phyloP scores from a whole-genome alignment of 1,284 basidiomycete species.

The Takashimella tepidaria region DNA sequence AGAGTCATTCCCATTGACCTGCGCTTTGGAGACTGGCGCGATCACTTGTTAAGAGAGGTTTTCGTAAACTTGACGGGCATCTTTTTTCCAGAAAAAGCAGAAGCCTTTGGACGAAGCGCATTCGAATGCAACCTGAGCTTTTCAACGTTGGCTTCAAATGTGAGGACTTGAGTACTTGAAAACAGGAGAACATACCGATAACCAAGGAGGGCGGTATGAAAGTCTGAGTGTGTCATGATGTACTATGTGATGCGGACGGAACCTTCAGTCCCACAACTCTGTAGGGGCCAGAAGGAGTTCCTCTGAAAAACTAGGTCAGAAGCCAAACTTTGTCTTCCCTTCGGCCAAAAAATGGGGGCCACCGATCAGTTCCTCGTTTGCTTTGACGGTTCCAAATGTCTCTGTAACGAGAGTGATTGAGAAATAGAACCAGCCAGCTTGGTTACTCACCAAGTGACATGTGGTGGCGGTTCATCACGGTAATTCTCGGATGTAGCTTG shows the following conservation, averaged over 20 bases:
- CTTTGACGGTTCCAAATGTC: conserved; percentile 12
- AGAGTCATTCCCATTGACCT: not conserved
- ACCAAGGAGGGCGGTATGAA: not conserved
- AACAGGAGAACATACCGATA: not conserved
- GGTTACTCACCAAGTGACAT: not conserved
- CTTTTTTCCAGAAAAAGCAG: conserved; percentile 24
- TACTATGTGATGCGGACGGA: not conserved
- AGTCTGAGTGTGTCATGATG: not conserved
- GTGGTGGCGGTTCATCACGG: not conserved
- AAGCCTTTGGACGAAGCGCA: conserved; percentile 23
- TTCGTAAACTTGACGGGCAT: conserved; percentile 25
- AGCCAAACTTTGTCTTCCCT: conserved; percentile 6
- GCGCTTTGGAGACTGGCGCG: not conserved
- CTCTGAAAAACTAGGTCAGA: not conserved
- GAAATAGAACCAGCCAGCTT: not conserved
- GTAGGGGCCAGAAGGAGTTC: not conserved
- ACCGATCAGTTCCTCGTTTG: conserved; percentile 27
- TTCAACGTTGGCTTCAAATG: conserved; percentile 38
- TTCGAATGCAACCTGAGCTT: conserved; percentile 35
- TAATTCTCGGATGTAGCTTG: not conserved
- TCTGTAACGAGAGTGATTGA: not conserved
- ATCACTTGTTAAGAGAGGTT: not conserved
- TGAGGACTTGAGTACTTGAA: conserved; percentile 38
- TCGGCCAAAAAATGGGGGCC: conserved; percentile 24
- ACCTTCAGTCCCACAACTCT: not conserved